These are phyloP conservation scores for Penicillium sp. DNA, from an alignment of 2,329 filamentous ascomycete species.

Conservation along the genomic window DNA sequence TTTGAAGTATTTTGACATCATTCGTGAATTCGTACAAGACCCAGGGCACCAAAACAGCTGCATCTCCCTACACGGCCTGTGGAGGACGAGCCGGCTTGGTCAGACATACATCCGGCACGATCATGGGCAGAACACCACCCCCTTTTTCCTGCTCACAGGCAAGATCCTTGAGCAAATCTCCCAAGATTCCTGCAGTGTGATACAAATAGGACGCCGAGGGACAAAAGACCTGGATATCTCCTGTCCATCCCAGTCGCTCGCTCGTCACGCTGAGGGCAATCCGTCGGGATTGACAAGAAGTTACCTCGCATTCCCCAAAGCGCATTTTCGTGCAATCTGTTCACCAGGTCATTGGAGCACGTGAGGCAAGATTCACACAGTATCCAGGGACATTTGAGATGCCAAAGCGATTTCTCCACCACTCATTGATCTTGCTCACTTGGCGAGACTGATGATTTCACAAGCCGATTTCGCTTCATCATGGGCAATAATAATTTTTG, in stretches of 20 bases:
- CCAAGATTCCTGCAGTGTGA: slow-evolving; percentile 52
- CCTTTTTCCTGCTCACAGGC: slow-evolving; percentile 31
- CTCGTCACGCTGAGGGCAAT: slow-evolving; percentile 59
- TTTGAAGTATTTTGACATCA: slow-evolving; percentile 1
- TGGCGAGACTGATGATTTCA: neutral
- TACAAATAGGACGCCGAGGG: slow-evolving; percentile 48
- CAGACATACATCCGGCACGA: slow-evolving; percentile 1
- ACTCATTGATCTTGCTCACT: neutral
- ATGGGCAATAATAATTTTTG: neutral
- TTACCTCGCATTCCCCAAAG: slow-evolving; percentile 60
- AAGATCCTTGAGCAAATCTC: slow-evolving; percentile 52
- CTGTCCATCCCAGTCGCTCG: slow-evolving; percentile 54
- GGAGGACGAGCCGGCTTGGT: neutral
- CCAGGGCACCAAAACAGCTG: slow-evolving; percentile 6
- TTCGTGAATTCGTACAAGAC: slow-evolving; percentile 1
- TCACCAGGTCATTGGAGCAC: slow-evolving; percentile 54
- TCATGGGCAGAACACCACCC: neutral
- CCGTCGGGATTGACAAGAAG: slow-evolving; percentile 58
- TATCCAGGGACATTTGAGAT: neutral
- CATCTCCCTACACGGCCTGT: slow-evolving; percentile 11
- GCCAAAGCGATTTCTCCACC: neutral
- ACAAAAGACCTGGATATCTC: slow-evolving; percentile 52
- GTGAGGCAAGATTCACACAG: slow-evolving; percentile 11
- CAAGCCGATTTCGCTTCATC: neutral
- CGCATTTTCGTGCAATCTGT: slow-evolving; percentile 56